Evolutionary conservation across 148 eudicot species (phyloP).

Genomic region (Amaranthus cruentus): DNA sequence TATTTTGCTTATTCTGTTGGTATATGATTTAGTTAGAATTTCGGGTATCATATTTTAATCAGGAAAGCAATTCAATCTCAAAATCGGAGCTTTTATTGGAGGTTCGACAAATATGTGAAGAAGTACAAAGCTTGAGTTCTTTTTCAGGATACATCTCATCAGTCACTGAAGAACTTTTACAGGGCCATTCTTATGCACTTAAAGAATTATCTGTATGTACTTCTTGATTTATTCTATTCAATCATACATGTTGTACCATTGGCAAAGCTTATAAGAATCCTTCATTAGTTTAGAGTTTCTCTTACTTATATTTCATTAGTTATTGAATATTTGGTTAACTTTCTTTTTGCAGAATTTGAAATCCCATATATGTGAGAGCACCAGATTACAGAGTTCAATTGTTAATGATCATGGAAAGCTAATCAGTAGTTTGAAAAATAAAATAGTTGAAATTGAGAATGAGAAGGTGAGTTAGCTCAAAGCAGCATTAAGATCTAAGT

Average conservation of each 20-base stretch:
- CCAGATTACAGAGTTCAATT: conserved; percentile 35
- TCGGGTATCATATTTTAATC: conserved; percentile 21
- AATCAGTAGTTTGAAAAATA: conserved; percentile 34
- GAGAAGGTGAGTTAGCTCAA: conserved; percentile 59
- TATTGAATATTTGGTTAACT: conserved; percentile 5
- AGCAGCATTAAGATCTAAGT: background rate
- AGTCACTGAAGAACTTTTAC: conserved; percentile 49
- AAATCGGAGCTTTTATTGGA: conserved; percentile 41
- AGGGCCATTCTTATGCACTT: conserved; percentile 32
- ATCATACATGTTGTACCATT: background rate
- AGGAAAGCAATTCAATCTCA: conserved; percentile 47
- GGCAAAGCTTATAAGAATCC: background rate
- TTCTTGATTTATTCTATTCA: background rate
- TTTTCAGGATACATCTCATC: conserved; percentile 39
- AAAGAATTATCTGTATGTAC: conserved; percentile 51
- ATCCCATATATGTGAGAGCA: conserved; percentile 33
- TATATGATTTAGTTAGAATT: background rate
- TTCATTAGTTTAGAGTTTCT: background rate
- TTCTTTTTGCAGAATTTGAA: conserved; percentile 53
- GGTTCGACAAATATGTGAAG: conserved; percentile 55
- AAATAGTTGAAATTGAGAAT: conserved; percentile 50
- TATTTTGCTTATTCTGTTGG: background rate
- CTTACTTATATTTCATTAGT: background rate
- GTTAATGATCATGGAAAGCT: conserved; percentile 35
- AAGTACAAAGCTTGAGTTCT: conserved; percentile 45